Percentiles rank a stretch among this genome's conserved stretches.
phyloP scores from a whole-genome alignment of 805 yeast species.

The Lachancea fermentati region DNA sequence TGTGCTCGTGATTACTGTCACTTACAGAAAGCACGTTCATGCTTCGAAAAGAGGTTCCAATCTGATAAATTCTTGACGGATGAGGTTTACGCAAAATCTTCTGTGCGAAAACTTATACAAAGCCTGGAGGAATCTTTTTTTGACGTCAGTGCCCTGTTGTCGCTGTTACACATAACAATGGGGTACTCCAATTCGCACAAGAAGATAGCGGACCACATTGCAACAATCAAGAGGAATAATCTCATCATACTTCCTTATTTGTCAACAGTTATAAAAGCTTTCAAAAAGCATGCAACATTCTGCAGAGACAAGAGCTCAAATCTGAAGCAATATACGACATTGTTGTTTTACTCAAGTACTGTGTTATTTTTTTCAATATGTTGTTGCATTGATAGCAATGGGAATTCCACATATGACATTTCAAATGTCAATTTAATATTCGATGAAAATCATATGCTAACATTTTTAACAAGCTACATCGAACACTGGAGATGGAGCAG shows the following conservation, averaged over 20 bases:
- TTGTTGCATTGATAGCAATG: conserved; percentile 20
- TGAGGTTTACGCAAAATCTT: conserved; percentile 14
- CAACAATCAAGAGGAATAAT: conserved; percentile 20
- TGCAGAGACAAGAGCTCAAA: conserved; percentile 23
- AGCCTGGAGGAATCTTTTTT: conserved; percentile 3
- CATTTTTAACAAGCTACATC: conserved; percentile 40
- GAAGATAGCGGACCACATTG: conserved; percentile 15
- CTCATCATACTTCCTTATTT: conserved; percentile 14
- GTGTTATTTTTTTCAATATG: conserved; percentile 20
- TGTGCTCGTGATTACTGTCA: conserved; percentile 26
- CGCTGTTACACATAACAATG: conserved; percentile 24
- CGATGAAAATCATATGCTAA: conserved; percentile 28
- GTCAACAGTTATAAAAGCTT: conserved; percentile 12
- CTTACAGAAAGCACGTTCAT: conserved; percentile 12
- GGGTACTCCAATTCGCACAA: conserved; percentile 18
- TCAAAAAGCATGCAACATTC: conserved; percentile 18
- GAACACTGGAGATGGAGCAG: conserved; percentile 65
- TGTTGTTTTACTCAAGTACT: conserved; percentile 25
- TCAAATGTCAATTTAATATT: conserved; percentile 11
- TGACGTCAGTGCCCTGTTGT: conserved; percentile 11
- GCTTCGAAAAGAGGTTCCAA: conserved; percentile 14
- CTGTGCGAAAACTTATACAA: conserved; percentile 3
- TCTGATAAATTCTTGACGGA: conserved; percentile 14
- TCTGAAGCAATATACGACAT: conserved; percentile 16
- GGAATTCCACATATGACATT: conserved; percentile 6